Percentiles rank a stretch among this genome's conserved stretches.
These are phyloP conservation scores for Botrytis medusae DNA, from an alignment of 2,329 filamentous ascomycete species.

Conservation along the genomic window DNA sequence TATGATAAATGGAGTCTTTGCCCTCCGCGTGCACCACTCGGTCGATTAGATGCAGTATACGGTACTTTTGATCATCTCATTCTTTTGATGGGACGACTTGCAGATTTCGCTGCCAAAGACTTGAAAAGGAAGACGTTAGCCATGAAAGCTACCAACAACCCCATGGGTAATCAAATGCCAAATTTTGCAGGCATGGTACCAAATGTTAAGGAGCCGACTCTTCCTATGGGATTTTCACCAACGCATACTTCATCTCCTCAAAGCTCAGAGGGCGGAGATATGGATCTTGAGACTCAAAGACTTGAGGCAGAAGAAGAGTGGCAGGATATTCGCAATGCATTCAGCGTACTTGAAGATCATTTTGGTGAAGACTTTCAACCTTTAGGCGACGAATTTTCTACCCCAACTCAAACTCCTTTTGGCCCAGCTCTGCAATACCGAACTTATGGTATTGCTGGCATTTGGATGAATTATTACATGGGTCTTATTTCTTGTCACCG, in stretches of 20 bases:
- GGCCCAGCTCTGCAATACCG: constrained; percentile 79
- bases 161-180: constrained; percentile 34
- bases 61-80: constrained; percentile 88
- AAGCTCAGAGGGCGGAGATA: constrained; percentile 30
- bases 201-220: constrained; percentile 29
- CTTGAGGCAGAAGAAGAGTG: constrained; percentile 58
- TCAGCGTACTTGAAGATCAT: constrained; percentile 63
- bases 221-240: constrained; percentile 38
- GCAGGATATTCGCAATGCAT: constrained; percentile 69
- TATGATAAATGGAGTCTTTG: constrained; percentile 83
- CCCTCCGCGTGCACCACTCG: constrained; percentile 78
- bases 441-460: constrained; percentile 80
- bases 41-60: constrained; percentile 73
- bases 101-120: constrained; percentile 76
- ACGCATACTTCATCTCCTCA: constrained; percentile 29
- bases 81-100: constrained; percentile 75
- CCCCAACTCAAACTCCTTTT: constrained; percentile 70
- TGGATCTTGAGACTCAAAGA: constrained; percentile 33
- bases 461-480: constrained; percentile 88
- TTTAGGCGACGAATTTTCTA: constrained; percentile 64
- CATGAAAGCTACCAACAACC: constrained; percentile 52
- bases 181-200: constrained; percentile 39
- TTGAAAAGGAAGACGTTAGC: constrained; percentile 73
- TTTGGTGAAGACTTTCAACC: constrained; percentile 77
- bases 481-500: constrained; percentile 79